Evolutionary conservation across 2,329 filamentous ascomycete genomes (phyloP), one percentile per base, ranked within the genome.

Genomic region (Pseudomassariella vexata): DNA sequence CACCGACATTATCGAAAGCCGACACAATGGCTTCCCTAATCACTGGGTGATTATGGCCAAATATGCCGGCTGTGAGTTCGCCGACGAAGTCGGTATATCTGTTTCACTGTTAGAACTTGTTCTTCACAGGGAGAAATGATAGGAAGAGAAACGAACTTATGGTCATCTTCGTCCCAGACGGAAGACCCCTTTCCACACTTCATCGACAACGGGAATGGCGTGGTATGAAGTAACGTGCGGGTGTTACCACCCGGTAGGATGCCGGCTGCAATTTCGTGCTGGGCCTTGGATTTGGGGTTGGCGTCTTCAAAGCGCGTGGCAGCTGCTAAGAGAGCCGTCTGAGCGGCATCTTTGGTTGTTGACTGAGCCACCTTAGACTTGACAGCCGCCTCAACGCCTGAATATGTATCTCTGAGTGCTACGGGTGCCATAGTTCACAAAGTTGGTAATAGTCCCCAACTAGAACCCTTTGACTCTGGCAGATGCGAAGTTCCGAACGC

Each of bases 51-150:
- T 73, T 79, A 54, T 85, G 79, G 0, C 80, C 80, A 46, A 74
- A 82, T 9, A 85, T 61, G 2, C 73, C 77, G 2, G 80, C 80
- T 1, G 74, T 76, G 45, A 75, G 75, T 50, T 84, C 79, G 20
- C 71, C 70, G 1, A 79, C 59, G 6, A 84, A 61, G 44, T 85
- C 79, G 10, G 67, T 57, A 47, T 80, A 81, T 25, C 59, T 65
- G 19, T 24, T 19, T 6, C 7, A 21, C 22, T 21, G 12, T 9
- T n/a, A 30, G 3, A 9, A 9, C n/a, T 19, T 30, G 24, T 26
- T 9, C 8, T 26, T 26, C n/a, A 3, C 6, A 8, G 6, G 4
- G 25, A 5, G 25, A 11, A 42, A 12, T 6, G n/a, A n/a, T n/a
- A n/a, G n/a, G n/a, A n/a, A n/a, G n/a, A n/a, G n/a, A n/a, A 14